Conservation (phyloP, 176 grass and related monocot genomes). For the Oryza rufipogon region DNA sequence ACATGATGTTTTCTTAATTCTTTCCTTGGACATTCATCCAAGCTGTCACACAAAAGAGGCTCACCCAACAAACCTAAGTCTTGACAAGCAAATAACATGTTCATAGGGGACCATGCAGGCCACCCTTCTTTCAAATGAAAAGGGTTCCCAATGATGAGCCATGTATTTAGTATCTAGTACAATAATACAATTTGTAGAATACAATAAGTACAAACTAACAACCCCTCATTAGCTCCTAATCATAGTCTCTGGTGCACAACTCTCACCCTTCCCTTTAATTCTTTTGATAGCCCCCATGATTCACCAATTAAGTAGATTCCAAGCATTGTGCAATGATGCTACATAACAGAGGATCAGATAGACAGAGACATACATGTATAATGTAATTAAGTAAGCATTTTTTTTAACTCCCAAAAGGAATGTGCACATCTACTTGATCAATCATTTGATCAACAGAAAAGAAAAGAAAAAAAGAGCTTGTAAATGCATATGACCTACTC, state of each 20-base stretch:
- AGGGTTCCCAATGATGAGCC: constrained; percentile 45
- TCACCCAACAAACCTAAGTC: constrained; percentile 17
- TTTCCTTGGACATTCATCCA: constrained; percentile 16
- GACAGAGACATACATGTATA: not conserved
- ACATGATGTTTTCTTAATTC: not conserved
- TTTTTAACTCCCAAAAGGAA: constrained; percentile 29
- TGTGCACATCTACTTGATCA: not conserved
- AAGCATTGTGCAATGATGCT: constrained; percentile 45
- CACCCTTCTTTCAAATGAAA: constrained; percentile 36
- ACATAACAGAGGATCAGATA: constrained; percentile 15
- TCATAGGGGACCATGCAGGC: not conserved
- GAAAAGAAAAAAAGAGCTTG: not conserved
- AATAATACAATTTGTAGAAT: constrained; percentile 36
- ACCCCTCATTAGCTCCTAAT: constrained; percentile 42
- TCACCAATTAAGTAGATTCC: constrained; percentile 38
- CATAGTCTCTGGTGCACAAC: constrained; percentile 17
- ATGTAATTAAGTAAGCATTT: not conserved
- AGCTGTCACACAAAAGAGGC: constrained; percentile 25
- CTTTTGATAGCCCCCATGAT: constrained; percentile 29
- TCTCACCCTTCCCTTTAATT: not conserved
- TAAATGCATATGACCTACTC: constrained; percentile 20
- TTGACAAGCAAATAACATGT: not conserved
- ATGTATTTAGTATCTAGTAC: constrained; percentile 7
- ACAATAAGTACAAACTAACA: constrained; percentile 21
- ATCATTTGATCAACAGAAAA: constrained; percentile 15